Base-by-base conservation (phyloP, 805 yeast species). In the Myxozyma sirexii region DNA sequence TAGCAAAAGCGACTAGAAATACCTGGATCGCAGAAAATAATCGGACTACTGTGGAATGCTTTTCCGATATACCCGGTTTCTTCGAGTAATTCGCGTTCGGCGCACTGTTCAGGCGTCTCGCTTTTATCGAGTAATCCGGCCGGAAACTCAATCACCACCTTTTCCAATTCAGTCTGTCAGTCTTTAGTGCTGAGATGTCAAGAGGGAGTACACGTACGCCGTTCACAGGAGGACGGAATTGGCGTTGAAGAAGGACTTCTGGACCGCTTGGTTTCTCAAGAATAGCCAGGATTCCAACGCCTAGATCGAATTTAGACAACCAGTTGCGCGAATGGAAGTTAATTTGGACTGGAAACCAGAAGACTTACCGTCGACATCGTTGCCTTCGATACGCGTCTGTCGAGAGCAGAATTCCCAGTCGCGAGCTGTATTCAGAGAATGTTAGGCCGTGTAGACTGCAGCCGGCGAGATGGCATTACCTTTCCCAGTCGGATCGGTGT, bases 391-490 rank as follows among this genome's bases (percentile, higher is more conserved):
- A 54, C 96, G 78, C 7, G 97, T 91, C 51, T 83, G 82, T 62
- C 97, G 79, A 1, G 87, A 82, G 2, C 96, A 96, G 82, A 85
- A 86, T 74, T 93, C 99, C 97, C 98, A 93, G 53, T 84, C 86
- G 42, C 97, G 80, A 15, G 71, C 72, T 70, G 19, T 27, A 39
- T 17, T 13, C 3, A n/a, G 13, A 17, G 2, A 13, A 1, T 15
- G 26, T 39, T n/a, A n/a, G 35, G 6, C 23, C 13, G 19, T 4
- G n/a, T n/a, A n/a, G n/a, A n/a, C n/a, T n/a, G n/a, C n/a, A n/a
- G n/a, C n/a, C n/a, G n/a, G n/a, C n/a, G n/a, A n/a, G n/a, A n/a
- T n/a, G n/a, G n/a, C n/a, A n/a, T n/a, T 62, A 42, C 70, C 62
- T 15, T 73, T 76, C 0, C 96, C 96, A 26, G 76, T 76, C 4